Conservation (phyloP, 768 basidiomycete species). For the Hericium rajendrae region DNA sequence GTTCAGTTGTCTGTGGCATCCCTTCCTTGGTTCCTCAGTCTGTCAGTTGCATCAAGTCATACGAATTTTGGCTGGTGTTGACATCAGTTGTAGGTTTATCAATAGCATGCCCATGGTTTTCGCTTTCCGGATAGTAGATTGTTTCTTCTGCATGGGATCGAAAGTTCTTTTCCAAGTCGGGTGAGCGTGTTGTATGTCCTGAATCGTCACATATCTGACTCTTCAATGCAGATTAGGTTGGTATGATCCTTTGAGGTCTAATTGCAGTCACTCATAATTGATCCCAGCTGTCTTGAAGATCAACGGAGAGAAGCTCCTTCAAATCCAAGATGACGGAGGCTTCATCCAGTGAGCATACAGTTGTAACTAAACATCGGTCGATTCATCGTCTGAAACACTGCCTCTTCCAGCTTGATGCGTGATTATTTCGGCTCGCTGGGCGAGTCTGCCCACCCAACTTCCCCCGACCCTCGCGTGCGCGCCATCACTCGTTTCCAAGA, state of each 20-base stretch:
- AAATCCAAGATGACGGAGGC: conserved; percentile 93
- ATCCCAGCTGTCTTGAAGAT: conserved; percentile 86
- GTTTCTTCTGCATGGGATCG: conserved; percentile 98
- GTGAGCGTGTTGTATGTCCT: conserved; percentile 34
- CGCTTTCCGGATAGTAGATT: conserved; percentile 94
- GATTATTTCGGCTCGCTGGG: conserved; percentile 91
- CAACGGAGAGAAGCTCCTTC: conserved; percentile 85
- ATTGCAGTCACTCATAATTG: background rate
- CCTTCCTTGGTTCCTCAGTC: conserved; percentile 94
- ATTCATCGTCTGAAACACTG: background rate
- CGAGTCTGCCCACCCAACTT: conserved; percentile 87
- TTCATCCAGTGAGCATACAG: conserved; percentile 66
- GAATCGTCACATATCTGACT: background rate
- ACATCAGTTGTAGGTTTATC: conserved; percentile 46
- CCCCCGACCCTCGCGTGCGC: conserved; percentile 78
- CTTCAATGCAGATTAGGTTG: conserved; percentile 41
- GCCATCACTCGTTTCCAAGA: conserved; percentile 98
- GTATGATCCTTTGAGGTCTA: conserved; percentile 16
- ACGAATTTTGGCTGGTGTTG: conserved; percentile 1
- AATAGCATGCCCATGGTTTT: conserved; percentile 97
- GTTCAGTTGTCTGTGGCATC: conserved; percentile 97
- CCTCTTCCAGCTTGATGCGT: conserved; percentile 67
- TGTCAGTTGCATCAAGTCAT: conserved; percentile 47
- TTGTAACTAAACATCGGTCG: background rate
- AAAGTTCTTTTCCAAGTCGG: conserved; percentile 99